Conservation (phyloP, 2,329 filamentous ascomycete species). For the Ophioceras dolichostomum region DNA sequence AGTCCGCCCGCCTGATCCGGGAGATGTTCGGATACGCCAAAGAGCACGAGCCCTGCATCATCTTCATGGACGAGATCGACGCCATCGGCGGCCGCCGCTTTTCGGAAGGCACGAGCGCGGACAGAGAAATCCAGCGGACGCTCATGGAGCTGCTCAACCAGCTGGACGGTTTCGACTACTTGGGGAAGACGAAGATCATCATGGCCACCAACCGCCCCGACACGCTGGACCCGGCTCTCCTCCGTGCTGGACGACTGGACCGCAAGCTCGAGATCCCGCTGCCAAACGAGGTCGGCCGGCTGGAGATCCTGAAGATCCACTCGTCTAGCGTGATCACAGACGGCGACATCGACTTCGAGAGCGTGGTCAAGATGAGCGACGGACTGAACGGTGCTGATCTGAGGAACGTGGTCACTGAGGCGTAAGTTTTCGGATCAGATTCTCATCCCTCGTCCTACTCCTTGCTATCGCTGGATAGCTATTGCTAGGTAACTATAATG, state of each 20-base stretch:
- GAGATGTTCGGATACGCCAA: slow-evolving; percentile 99
- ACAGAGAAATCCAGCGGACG: slow-evolving; percentile 95
- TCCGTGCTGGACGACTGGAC: slow-evolving; percentile 87
- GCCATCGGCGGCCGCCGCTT: slow-evolving; percentile 95
- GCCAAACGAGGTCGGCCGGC: slow-evolving; percentile 88
- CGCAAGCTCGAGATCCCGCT: slow-evolving; percentile 96
- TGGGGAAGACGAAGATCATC: slow-evolving; percentile 99
- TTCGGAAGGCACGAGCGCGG: slow-evolving; percentile 92
- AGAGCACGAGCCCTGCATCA: slow-evolving; percentile 98
- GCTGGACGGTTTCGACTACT: slow-evolving; percentile 96
- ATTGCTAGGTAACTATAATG: not conserved
- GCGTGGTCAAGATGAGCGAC: slow-evolving; percentile 99
- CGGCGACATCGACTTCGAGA: slow-evolving; percentile 97
- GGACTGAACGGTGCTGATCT: slow-evolving; percentile 95
- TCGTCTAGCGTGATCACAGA: slow-evolving; percentile 75
- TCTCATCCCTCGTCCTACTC: too few relatives aligned
- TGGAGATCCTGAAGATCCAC: slow-evolving; percentile 98
- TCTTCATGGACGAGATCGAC: slow-evolving; percentile 99
- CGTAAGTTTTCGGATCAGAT: slow-evolving; percentile 66
- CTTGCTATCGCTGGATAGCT: not conserved
- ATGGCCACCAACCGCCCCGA: slow-evolving; percentile 99
- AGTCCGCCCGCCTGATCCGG: slow-evolving; percentile 90
- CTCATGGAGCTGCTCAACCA: slow-evolving; percentile 98
- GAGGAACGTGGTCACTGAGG: slow-evolving; percentile 95
- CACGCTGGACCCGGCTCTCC: slow-evolving; percentile 83